Evolutionary conservation across 2,329 filamentous ascomycete genomes (phyloP).

Genomic region (Colletotrichum siamense): DNA sequence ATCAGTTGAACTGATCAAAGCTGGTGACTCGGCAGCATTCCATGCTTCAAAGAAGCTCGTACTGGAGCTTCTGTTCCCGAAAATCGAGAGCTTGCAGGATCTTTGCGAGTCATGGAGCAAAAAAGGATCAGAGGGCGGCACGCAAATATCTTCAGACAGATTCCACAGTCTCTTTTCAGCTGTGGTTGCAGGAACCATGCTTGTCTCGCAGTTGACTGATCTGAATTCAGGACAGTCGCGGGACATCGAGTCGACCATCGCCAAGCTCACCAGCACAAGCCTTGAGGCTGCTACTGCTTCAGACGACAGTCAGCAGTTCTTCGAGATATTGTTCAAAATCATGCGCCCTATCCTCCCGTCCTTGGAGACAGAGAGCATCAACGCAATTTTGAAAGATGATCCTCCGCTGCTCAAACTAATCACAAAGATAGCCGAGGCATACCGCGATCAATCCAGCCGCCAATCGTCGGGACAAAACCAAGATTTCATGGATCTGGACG

Average conservation of each 20-base stretch:
- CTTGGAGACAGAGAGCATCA: slow-evolving; percentile 42
- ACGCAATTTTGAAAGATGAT: slow-evolving; percentile 41
- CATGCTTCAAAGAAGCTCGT: slow-evolving; percentile 55
- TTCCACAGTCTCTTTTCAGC: slow-evolving; percentile 58
- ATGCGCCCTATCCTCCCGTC: slow-evolving; percentile 53
- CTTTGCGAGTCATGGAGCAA: slow-evolving; percentile 54
- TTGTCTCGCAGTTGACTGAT: slow-evolving; percentile 53
- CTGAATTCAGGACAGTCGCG: slow-evolving; percentile 54
- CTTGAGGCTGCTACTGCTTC: slow-evolving; percentile 46
- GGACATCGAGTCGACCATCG: slow-evolving; percentile 50
- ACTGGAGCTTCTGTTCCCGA: slow-evolving; percentile 59
- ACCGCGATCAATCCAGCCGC: slow-evolving; percentile 35
- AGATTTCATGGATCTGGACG: slow-evolving; percentile 72
- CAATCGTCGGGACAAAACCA: slow-evolving; percentile 40
- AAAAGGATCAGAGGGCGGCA: slow-evolving; percentile 48
- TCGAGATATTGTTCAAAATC: slow-evolving; percentile 51
- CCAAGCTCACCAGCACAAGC: slow-evolving; percentile 44
- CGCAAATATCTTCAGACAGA: slow-evolving; percentile 56
- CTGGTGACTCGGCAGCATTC: slow-evolving; percentile 39
- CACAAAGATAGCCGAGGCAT: slow-evolving; percentile 39
- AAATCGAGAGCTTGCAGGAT: slow-evolving; percentile 53
- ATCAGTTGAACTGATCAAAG: slow-evolving; percentile 24
- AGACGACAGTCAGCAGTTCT: slow-evolving; percentile 50
- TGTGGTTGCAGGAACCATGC: slow-evolving; percentile 48
- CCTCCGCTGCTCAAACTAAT: slow-evolving; percentile 49